Conservation (phyloP, 1,284 basidiomycete genomes). For the Apiotrichum veenhuisii region DNA sequence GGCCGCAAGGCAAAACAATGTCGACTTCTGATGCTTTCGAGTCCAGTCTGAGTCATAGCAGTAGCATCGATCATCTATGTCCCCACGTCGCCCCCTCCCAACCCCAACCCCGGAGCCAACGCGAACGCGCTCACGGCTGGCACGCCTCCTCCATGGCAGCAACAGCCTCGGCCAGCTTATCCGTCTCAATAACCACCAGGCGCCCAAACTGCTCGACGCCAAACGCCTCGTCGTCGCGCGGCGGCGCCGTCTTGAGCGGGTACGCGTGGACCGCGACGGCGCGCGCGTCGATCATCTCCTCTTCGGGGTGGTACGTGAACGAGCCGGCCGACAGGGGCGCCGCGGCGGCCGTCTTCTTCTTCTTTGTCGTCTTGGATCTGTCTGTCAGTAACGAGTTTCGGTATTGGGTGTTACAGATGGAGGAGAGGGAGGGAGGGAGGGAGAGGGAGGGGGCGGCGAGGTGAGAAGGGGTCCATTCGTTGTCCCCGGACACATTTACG, state of each 20-base stretch:
- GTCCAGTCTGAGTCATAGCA: too few relatives aligned
- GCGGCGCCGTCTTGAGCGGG: conserved; percentile 60
- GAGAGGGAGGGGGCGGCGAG: too few relatives aligned
- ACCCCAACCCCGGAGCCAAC: too few relatives aligned
- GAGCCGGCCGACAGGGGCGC: conserved; percentile 36
- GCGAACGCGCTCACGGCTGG: not conserved
- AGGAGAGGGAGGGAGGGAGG: too few relatives aligned
- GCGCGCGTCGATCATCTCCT: conserved; percentile 67
- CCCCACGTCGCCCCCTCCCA: too few relatives aligned
- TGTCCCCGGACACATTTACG: too few relatives aligned
- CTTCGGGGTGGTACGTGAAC: conserved; percentile 81
- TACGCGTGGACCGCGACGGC: conserved; percentile 64
- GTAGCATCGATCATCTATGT: too few relatives aligned
- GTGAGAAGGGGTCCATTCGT: too few relatives aligned
- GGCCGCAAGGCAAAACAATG: too few relatives aligned
- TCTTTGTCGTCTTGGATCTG: conserved; percentile 8
- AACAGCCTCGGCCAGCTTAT: conserved; percentile 43
- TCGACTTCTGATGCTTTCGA: too few relatives aligned
- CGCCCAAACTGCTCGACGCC: conserved; percentile 74
- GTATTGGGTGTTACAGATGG: too few relatives aligned
- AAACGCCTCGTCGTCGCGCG: conserved; percentile 67
- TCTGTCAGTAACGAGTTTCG: too few relatives aligned
- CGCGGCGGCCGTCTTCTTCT: conserved; percentile 45
- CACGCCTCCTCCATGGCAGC: conserved; percentile 47
- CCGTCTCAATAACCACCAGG: conserved; percentile 62